A percentile compares a stretch with the other conserved stretches of the same genome.
These are phyloP conservation scores for Bauhinia variegata DNA, from an alignment of 306 rosid species.

Conservation along the genomic window DNA sequence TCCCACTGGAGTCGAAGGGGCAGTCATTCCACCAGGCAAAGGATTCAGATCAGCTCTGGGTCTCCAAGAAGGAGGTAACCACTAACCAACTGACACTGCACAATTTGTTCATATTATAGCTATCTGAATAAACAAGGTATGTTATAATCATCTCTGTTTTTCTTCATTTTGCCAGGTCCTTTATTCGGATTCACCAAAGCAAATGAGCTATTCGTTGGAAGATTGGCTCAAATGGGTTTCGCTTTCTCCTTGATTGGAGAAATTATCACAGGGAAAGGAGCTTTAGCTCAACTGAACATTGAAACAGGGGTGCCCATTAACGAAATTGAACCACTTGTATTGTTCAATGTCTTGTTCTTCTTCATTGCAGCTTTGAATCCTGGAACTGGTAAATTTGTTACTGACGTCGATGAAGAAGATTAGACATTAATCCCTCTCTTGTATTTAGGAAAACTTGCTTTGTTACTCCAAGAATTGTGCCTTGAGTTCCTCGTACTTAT, in stretches of 20 bases:
- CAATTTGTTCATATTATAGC: too few relatives aligned
- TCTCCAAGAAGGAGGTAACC: too few relatives aligned
- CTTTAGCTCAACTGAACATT: conserved; percentile 88
- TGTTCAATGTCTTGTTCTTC: conserved; percentile 88
- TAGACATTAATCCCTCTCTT: conserved; percentile 29
- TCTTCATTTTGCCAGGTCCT: conserved; percentile 65
- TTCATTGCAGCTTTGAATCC: conserved; percentile 96
- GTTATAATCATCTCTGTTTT: neutral
- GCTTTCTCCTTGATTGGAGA: conserved; percentile 94
- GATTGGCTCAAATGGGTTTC: conserved; percentile 96
- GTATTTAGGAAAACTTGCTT: conserved; percentile 26
- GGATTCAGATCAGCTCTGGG: too few relatives aligned
- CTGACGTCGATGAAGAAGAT: conserved; percentile 69
- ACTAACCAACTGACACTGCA: too few relatives aligned
- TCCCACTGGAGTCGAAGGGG: too few relatives aligned
- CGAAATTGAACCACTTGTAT: conserved; percentile 86
- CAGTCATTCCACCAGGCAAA: conserved; percentile 68
- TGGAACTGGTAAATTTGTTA: conserved; percentile 85
- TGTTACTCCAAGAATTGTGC: conserved; percentile 32
- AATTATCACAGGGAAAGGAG: conserved; percentile 94
- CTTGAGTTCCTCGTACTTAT: conserved; percentile 15
- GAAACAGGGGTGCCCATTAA: conserved; percentile 93
- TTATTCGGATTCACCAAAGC: conserved; percentile 93
- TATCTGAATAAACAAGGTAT: neutral
- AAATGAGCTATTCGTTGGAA: conserved; percentile 91